A percentile compares a stretch with the other conserved stretches of the same genome.
Conservation (phyloP, 1,284 basidiomycete genomes). For the Fomitiporia mediterranea region DNA sequence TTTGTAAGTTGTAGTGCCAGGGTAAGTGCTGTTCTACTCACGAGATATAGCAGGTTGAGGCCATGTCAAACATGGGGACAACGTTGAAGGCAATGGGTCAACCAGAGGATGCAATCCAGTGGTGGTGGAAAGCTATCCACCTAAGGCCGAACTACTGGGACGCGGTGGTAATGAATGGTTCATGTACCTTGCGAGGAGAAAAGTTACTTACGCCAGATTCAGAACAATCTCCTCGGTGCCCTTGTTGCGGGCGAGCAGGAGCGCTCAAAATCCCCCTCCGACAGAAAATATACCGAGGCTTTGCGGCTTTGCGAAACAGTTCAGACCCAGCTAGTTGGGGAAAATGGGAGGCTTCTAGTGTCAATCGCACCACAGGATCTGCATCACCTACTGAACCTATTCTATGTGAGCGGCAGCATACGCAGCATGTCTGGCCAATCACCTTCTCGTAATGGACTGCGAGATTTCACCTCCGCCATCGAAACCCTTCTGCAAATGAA, state of each 20-base stretch:
- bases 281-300: constrained; percentile 30
- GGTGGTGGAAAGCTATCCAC: constrained; percentile 42
- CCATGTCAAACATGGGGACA: constrained; percentile 50
- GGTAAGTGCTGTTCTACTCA: background rate
- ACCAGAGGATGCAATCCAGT: constrained; percentile 35
- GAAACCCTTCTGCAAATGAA: constrained; percentile 31
- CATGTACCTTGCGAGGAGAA: constrained; percentile 13
- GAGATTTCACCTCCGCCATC: constrained; percentile 33
- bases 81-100: constrained; percentile 37
- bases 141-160: constrained; percentile 40
- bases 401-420: constrained; percentile 40
- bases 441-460: constrained; percentile 31
- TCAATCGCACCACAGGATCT: constrained; percentile 32
- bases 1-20: constrained; percentile 29
- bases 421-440: constrained; percentile 20
- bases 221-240: constrained; percentile 39
- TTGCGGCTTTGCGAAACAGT: constrained; percentile 35
- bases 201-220: background rate
- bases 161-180: constrained; percentile 30
- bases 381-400: constrained; percentile 39
- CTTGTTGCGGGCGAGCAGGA: constrained; percentile 30
- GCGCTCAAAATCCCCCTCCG: background rate
- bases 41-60: constrained; percentile 33
- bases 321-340: constrained; percentile 25
- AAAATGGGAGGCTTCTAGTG: constrained; percentile 16